Conservation (phyloP, 805 yeast species). For the Saturnispora silvae region DNA sequence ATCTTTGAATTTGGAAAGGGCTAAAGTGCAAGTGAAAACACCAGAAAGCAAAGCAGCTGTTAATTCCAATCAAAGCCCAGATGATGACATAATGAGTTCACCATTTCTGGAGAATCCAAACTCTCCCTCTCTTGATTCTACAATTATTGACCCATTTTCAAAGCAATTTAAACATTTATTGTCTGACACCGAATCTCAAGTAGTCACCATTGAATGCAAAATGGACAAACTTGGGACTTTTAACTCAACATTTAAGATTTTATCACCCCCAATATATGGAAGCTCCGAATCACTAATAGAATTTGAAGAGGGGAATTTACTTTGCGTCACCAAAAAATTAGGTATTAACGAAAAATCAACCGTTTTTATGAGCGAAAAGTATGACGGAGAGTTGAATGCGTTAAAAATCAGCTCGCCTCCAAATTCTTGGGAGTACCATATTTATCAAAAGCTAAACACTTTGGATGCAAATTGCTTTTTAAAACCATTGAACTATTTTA, state of each 20-base stretch:
- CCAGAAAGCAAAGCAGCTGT: constrained; percentile 6
- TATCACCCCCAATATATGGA: constrained; percentile 21
- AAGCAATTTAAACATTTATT: too few species aligned
- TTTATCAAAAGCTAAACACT: constrained; percentile 45
- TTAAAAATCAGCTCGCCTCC: constrained; percentile 65
- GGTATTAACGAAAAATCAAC: constrained; percentile 80
- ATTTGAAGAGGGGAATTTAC: constrained; percentile 30
- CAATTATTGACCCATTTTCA: constrained; percentile 32
- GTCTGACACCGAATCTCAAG: too few species aligned
- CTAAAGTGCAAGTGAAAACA: constrained; percentile 17
- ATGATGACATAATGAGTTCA: constrained; percentile 29
- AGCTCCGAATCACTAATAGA: constrained; percentile 33
- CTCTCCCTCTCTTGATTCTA: not conserved
- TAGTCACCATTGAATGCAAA: too few species aligned
- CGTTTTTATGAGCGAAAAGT: constrained; percentile 59
- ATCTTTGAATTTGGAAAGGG: constrained; percentile 16
- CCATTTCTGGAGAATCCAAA: constrained; percentile 33
- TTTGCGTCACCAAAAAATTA: constrained; percentile 41
- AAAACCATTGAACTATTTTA: constrained; percentile 39
- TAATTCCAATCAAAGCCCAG: constrained; percentile 2
- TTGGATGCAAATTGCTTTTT: constrained; percentile 28
- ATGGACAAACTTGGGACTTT: constrained; percentile 13
- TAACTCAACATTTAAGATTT: constrained; percentile 14
- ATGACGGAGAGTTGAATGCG: constrained; percentile 49
- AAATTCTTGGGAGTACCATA: constrained; percentile 73